phyloP scores from a whole-genome alignment of 1,139 yeast genomes.

The Lodderomyces jiufengensis region DNA sequence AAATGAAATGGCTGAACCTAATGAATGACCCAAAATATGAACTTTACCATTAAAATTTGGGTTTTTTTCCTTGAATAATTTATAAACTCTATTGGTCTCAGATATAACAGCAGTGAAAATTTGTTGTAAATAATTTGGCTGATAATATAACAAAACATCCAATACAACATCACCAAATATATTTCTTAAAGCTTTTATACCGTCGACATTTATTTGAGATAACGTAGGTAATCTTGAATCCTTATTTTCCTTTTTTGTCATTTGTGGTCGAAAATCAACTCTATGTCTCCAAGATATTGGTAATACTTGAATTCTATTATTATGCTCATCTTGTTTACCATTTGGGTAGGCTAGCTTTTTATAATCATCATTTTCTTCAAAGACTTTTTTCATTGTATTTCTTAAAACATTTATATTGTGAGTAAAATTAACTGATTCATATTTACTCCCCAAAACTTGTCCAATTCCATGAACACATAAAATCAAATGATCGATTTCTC shows the following conservation, averaged over 20 bases:
- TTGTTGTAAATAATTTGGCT: slow-evolving; percentile 62
- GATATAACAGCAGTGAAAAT: slow-evolving; percentile 63
- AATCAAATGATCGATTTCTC: slow-evolving; percentile 74
- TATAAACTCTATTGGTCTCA: slow-evolving; percentile 70
- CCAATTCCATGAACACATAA: slow-evolving; percentile 94
- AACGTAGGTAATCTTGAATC: slow-evolving; percentile 55
- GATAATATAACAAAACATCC: slow-evolving; percentile 82
- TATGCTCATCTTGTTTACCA: slow-evolving; percentile 24
- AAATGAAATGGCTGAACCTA: slow-evolving; percentile 82
- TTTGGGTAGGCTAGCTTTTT: slow-evolving; percentile 35
- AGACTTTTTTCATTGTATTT: slow-evolving; percentile 57
- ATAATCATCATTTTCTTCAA: slow-evolving; percentile 41
- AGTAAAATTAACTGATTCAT: slow-evolving; percentile 80
- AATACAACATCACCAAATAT: slow-evolving; percentile 81
- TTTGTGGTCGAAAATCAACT: slow-evolving; percentile 56
- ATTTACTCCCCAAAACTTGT: slow-evolving; percentile 75
- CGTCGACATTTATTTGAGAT: slow-evolving; percentile 73
- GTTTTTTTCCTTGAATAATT: slow-evolving; percentile 55
- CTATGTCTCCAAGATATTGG: slow-evolving; percentile 79
- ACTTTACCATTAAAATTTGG: slow-evolving; percentile 78
- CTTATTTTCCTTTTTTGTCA: slow-evolving; percentile 28
- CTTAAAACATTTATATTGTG: slow-evolving; percentile 78
- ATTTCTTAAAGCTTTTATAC: slow-evolving; percentile 72
- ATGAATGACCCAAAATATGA: slow-evolving; percentile 83
- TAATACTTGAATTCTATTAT: slow-evolving; percentile 68